These are phyloP conservation scores for Ganoderma sinense DNA, from an alignment of 1,284 basidiomycete genomes.

Conservation along the genomic window DNA sequence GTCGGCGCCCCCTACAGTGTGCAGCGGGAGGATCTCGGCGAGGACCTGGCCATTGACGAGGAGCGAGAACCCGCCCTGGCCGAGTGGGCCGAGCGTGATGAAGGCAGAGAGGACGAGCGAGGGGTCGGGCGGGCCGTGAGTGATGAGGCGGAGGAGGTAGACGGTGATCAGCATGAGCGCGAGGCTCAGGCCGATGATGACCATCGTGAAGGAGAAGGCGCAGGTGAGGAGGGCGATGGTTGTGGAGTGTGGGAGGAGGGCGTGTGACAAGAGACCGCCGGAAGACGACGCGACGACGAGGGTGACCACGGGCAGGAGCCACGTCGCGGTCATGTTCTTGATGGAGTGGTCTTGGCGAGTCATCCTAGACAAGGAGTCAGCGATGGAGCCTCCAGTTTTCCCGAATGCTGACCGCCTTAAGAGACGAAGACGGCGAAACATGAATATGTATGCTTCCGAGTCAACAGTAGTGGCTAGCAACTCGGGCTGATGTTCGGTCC, in stretches of 20 bases:
- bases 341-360: constrained; percentile 58
- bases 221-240: constrained; percentile 57
- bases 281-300: constrained; percentile 67
- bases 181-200: constrained; percentile 60
- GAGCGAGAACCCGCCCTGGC: constrained; percentile 64
- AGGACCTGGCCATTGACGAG: constrained; percentile 57
- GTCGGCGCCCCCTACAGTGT: constrained; percentile 32
- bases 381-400: not conserved
- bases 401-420: too few species aligned
- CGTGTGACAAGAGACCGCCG: constrained; percentile 59
- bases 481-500: too few species aligned
- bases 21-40: constrained; percentile 48
- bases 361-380: constrained; percentile 46
- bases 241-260: constrained; percentile 48
- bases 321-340: constrained; percentile 54
- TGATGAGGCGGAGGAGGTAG: constrained; percentile 51
- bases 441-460: too few species aligned
- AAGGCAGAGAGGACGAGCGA: constrained; percentile 58
- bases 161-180: constrained; percentile 54
- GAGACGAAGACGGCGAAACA: not conserved
- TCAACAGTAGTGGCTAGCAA: too few species aligned
- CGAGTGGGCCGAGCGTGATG: constrained; percentile 44
- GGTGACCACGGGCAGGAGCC: constrained; percentile 70
- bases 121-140: constrained; percentile 46
- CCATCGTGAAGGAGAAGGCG: constrained; percentile 56